Evolutionary conservation across 1,284 basidiomycete genomes (phyloP), one percentile per base, ranked within the genome.

Genomic region (Volvariella volvacea): DNA sequence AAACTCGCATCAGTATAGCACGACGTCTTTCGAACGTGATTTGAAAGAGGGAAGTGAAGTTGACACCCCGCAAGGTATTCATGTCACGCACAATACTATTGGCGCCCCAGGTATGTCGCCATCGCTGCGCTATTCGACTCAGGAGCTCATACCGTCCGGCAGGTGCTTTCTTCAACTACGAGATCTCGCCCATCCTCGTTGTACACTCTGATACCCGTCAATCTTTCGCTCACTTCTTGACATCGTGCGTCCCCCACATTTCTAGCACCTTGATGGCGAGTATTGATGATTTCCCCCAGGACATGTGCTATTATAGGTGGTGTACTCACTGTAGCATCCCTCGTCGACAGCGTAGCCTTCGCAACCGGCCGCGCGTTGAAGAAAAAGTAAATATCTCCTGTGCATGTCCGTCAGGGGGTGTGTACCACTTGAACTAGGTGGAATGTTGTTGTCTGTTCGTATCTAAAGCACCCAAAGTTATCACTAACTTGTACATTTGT

Each of bases 281-380:
- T 39, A n/a, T 39, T 48, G 22, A 36, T 22, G 15, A 39, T 20
- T 19, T 22, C 39, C 17, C 39, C 25, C 52, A 94, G 91, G 53
- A 95, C 94, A 17, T 98, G 94, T 58, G 96, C 96, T 2, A 97
- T 99, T 56, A 83, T 99, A 31, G 95, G 95, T 50, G 95, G 96
- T 55, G 92, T 99, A 7, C 68, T 99, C 41, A 99, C 96, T 1
- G 83, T 99, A 20, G 93, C 94, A 12, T 87, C 89, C 1, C 71
- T 99, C n/a, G 55, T 98, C 40, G 95, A 99, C 64, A 83, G 88
- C 47, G 70, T 88, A 44, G 76, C 96, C 50, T 97, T 96, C 56
- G 83, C 83, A 14, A 83, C 87, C 14, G 73, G 74, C 39, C 74
- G 76, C 46, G 74, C 70, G 28, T 55, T 89, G 46, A 90, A 87